Conservation (phyloP, 768 basidiomycete species). For the Mycena latifolia region DNA sequence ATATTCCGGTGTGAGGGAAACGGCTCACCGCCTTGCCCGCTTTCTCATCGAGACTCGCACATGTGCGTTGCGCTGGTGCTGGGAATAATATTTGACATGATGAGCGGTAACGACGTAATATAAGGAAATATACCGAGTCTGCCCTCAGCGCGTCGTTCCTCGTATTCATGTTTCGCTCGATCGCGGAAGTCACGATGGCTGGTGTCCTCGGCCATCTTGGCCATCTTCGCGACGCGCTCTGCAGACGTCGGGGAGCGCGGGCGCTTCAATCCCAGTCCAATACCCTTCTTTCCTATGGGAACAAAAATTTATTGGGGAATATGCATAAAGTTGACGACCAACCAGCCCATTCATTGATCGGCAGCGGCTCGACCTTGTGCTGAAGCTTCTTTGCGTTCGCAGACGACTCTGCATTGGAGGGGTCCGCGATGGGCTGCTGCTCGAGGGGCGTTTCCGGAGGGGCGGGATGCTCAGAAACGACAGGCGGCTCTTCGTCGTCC, state of each 20-base stretch:
- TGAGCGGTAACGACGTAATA: conserved; percentile 12
- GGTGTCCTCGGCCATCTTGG: conserved; percentile 68
- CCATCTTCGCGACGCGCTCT: conserved; percentile 80
- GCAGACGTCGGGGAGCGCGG: conserved; percentile 71
- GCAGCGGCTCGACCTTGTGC: conserved; percentile 77
- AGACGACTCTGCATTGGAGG: conserved; percentile 2
- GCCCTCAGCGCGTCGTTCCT: conserved; percentile 80
- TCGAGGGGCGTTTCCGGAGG: conserved; percentile 8
- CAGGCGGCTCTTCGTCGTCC: conserved; percentile 35
- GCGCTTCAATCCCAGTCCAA: conserved; percentile 75
- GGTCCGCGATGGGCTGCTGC: conserved; percentile 10
- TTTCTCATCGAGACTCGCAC: conserved; percentile 80
- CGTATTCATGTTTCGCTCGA: conserved; percentile 78
- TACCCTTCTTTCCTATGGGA: conserved; percentile 79
- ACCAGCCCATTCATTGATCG: conserved; percentile 89
- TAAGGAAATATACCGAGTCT: conserved; percentile 58
- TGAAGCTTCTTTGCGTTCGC: conserved; percentile 34
- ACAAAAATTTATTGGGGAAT: conserved; percentile 16
- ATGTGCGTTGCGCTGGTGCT: conserved; percentile 80
- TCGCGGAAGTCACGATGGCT: conserved; percentile 74
- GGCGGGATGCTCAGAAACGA: conserved; percentile 16
- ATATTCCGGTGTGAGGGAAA: conserved; percentile 8
- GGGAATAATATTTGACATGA: conserved; percentile 12
- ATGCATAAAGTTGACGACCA: conserved; percentile 38
- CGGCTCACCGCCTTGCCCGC: conserved; percentile 70